phyloP scores from a whole-genome alignment of 2,329 filamentous ascomycete genomes.

The Sporothrix protearum region DNA sequence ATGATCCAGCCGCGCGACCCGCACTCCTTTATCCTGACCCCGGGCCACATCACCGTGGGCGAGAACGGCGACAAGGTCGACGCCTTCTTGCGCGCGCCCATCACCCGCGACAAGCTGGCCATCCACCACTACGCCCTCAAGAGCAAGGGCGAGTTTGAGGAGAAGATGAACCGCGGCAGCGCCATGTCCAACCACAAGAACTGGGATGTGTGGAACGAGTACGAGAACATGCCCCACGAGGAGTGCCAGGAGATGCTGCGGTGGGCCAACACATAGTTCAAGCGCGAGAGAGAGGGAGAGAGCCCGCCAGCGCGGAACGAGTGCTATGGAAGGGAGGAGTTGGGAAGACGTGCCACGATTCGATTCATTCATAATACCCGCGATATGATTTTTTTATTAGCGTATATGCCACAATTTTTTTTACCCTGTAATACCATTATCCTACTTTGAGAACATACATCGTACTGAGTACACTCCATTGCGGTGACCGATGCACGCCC shows the following conservation, averaged over 20 bases:
- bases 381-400: not conserved
- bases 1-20: constrained; percentile 21
- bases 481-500: not conserved
- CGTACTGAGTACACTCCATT: not conserved
- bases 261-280: constrained; percentile 22
- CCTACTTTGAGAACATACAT: too few relatives aligned
- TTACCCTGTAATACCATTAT: not conserved
- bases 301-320: not conserved
- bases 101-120: constrained; percentile 23
- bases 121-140: constrained; percentile 25
- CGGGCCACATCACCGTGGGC: constrained; percentile 20
- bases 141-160: constrained; percentile 24
- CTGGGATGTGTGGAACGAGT: constrained; percentile 20
- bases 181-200: constrained; percentile 26
- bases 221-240: constrained; percentile 20
- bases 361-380: not conserved
- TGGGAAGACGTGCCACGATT: not conserved
- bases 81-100: constrained; percentile 9
- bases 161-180: constrained; percentile 26
- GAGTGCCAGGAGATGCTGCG: constrained; percentile 24
- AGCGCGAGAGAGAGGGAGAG: not conserved
- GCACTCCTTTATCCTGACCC: constrained; percentile 21
- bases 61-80: constrained; percentile 23
- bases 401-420: not conserved
- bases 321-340: not conserved